Conservation (phyloP, 441 rosid genomes). For the Omphalea diandra region DNA sequence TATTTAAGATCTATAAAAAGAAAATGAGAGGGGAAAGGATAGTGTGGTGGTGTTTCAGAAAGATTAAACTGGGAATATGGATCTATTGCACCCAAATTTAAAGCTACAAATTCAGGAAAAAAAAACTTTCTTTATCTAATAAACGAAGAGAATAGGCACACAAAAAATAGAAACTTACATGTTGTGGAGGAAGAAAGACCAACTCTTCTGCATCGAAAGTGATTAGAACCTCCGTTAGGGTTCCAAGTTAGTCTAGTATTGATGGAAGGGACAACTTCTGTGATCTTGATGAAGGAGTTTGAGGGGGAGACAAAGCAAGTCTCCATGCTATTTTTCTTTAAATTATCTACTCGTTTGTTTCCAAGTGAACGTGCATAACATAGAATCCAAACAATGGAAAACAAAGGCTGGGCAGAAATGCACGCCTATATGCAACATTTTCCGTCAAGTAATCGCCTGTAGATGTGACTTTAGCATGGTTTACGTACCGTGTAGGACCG, state of each 20-base stretch:
- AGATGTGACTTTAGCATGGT: too few relatives aligned
- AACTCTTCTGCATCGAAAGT: constrained; percentile 32
- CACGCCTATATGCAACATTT: constrained; percentile 30
- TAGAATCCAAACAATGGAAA: constrained; percentile 9
- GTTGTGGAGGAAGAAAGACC: constrained; percentile 38
- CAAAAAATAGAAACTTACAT: constrained; percentile 40
- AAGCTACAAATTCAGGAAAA: too few relatives aligned
- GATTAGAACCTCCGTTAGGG: constrained; percentile 37
- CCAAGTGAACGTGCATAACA: neutral
- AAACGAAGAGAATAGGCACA: neutral
- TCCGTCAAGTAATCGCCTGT: too few relatives aligned
- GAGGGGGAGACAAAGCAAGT: constrained; percentile 75
- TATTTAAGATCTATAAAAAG: too few relatives aligned
- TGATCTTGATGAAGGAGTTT: constrained; percentile 48
- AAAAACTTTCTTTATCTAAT: too few relatives aligned
- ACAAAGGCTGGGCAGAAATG: constrained; percentile 20
- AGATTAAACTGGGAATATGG: too few relatives aligned
- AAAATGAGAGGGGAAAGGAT: too few relatives aligned
- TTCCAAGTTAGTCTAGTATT: constrained; percentile 42
- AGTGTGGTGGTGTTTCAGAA: too few relatives aligned
- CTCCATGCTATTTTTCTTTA: constrained; percentile 50
- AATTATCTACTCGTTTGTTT: too few relatives aligned
- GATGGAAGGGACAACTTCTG: constrained; percentile 41
- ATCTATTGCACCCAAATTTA: too few relatives aligned
- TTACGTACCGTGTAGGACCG: too few relatives aligned